Evolutionary conservation across 106 monocot genomes (phyloP).

Genomic region (Ottelia alismoides): DNA sequence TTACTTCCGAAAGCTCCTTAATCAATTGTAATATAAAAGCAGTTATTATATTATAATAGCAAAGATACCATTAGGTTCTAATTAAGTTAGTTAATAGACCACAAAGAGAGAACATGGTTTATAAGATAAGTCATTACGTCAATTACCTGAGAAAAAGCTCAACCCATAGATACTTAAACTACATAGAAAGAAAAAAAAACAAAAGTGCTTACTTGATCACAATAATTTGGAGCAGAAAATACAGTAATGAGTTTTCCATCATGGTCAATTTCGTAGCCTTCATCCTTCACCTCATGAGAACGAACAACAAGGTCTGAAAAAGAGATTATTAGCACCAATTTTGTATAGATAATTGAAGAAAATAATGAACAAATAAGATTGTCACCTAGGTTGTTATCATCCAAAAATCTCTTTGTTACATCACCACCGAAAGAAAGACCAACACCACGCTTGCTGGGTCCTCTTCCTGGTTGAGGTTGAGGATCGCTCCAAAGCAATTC

Average conservation of each 20-base stretch:
- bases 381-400: conserved; percentile 93
- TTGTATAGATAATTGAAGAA: too few relatives aligned
- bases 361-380: too few relatives aligned
- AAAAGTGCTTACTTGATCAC: conserved; percentile 86
- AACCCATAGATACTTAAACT: conserved; percentile 18
- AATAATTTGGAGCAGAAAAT: conserved; percentile 97
- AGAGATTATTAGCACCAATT: too few relatives aligned
- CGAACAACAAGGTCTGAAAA: conserved; percentile 89
- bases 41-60: too few relatives aligned
- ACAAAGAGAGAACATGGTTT: too few relatives aligned
- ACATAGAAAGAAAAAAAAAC: not conserved
- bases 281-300: conserved; percentile 98
- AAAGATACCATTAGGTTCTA: too few relatives aligned
- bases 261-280: conserved; percentile 96
- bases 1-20: too few relatives aligned
- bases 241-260: conserved; percentile 96
- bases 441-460: conserved; percentile 94
- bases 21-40: too few relatives aligned
- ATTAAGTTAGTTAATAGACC: too few relatives aligned
- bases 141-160: too few relatives aligned
- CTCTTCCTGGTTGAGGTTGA: conserved; percentile 90
- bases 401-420: conserved; percentile 79
- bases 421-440: conserved; percentile 99
- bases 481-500: conserved; percentile 99
- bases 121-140: too few relatives aligned